Evolutionary conservation across 345 rosid species (phyloP), one percentile per base, ranked within the genome.

Genomic region (Eucalyptus caleyi): DNA sequence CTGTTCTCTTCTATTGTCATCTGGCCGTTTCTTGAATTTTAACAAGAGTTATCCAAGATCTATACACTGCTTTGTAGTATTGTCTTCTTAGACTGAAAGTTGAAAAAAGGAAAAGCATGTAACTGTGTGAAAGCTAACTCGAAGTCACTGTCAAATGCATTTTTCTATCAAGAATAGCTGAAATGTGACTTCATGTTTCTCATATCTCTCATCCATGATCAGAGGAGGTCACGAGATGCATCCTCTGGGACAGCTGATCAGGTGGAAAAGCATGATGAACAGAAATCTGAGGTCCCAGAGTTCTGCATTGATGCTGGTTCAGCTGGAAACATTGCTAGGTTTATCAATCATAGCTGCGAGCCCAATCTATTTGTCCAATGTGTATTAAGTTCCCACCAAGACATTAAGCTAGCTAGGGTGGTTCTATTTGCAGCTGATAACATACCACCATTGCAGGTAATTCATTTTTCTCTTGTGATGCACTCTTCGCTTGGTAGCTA

Each of bases 331-430:
- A 47, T 96, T 90, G 96, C 99, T 18, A 94, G 99, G 92, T 98
- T 96, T 92, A 95, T 98, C 62, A 98, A 98, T 89, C 99, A 97
- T 90, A 97, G 99, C 88, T 98, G 99, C 50, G 97, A 94, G 92
- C 99, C 99, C 34, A 98, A 98, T 89, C 95, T 98, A 16, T 98
- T 96, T 90, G 98, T 98, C 21, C 99, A 98, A 88, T 95, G 99
- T 87, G 95, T 98, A 86, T 87, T 97, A 92, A 95, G 97, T 91
- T 93, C 94, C 37, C 99, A 97, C 92, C 97, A 93, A 8, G 99
- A 96, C 89, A 81, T 96, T 27, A 96, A 93, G 89, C 98, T 96
- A 86, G 99, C 99, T 45, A 94, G 97, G 32, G 96, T 98, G 87
- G 95, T 97, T 93, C 94, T 97, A 21, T 96, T 97, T 89, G 99